Percentiles rank a stretch among this genome's conserved stretches.
Conservation (phyloP, 2,329 filamentous ascomycete species). For the Curvularia lunata region DNA sequence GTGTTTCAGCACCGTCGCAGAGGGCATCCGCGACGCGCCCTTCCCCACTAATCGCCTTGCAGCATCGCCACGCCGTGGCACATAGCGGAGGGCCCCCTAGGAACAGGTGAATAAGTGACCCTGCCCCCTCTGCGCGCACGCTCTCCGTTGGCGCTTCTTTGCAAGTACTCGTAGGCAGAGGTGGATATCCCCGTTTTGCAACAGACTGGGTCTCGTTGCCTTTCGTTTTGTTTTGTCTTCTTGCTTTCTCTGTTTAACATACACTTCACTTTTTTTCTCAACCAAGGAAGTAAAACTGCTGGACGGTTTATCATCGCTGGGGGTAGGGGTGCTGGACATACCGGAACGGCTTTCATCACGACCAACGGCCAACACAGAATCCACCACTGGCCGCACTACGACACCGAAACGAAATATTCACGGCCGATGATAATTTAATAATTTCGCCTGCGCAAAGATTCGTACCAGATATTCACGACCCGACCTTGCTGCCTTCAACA, state of each 20-base stretch:
- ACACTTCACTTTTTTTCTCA: not conserved
- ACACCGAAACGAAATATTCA: not conserved
- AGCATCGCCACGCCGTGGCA: not conserved
- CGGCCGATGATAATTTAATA: not conserved
- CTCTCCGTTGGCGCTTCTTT: not conserved
- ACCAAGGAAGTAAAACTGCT: not conserved
- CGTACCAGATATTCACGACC: not conserved
- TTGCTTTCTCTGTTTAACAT: not conserved
- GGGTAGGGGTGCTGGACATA: not conserved
- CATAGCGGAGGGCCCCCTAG: not conserved
- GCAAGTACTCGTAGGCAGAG: not conserved
- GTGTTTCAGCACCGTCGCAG: constrained; percentile 39
- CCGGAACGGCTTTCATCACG: not conserved
- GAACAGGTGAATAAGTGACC: not conserved
- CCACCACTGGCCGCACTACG: not conserved
- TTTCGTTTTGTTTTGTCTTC: not conserved
- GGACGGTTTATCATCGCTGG: not conserved
- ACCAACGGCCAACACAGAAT: not conserved
- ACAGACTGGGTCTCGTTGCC: not conserved
- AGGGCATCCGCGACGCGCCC: not conserved
- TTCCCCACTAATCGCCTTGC: not conserved
- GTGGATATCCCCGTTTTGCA: not conserved
- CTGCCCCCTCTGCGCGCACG: not conserved
- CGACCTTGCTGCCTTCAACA: not conserved
- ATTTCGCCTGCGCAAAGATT: not conserved